Evolutionary conservation across 2,329 filamentous ascomycete genomes (phyloP), one percentile per base, ranked within the genome.

Genomic region (Lasiodiplodia sp.): DNA sequence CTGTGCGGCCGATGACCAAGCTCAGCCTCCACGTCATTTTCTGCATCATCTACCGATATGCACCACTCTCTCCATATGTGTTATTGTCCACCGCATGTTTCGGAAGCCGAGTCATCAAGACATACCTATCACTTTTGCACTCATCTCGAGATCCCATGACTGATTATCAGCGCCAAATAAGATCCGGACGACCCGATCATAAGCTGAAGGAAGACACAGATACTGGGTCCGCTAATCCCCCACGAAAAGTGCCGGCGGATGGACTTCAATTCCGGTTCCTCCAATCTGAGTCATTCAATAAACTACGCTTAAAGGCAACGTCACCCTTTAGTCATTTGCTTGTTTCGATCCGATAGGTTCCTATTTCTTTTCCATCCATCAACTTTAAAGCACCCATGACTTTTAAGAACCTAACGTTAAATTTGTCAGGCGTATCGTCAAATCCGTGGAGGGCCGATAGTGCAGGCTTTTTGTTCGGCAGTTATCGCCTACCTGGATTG

Each of bases 21-120:
- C 10, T 25, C 44, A 64, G 60, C 44, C 28, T 64, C 44, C 47
- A 12, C 60, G 60, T 64, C 60, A 63, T n/a, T 23, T 34, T 11
- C 38, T 49, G 23, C 57, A 58, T 16, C 5, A n/a, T 47, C 37
- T 21, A 16, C 11, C 53, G 11, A 14, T 34, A 10, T 55, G 28
- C 28, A 28, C 6, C 28, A 28, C 6, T 44, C 37, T 37, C 14
- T 21, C 53, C 11, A 14, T 55, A 10, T 55, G 40, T 18, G 40
- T 16, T 2, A 6, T 44, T 6, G 38, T 16, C 12, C 14, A 40
- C 28, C 28, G 38, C 18, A 44, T 44, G 14, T 18, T 44, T 44
- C 5, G 14, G 40, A 44, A 44, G 16, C 16, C 40, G 38, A 44
- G 14, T n/a, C 18, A 47, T 47, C 44, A 21, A 11, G 8, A 47